Conservation (phyloP, 2,329 filamentous ascomycete species). For the Thermomyces lanuginosus region DNA sequence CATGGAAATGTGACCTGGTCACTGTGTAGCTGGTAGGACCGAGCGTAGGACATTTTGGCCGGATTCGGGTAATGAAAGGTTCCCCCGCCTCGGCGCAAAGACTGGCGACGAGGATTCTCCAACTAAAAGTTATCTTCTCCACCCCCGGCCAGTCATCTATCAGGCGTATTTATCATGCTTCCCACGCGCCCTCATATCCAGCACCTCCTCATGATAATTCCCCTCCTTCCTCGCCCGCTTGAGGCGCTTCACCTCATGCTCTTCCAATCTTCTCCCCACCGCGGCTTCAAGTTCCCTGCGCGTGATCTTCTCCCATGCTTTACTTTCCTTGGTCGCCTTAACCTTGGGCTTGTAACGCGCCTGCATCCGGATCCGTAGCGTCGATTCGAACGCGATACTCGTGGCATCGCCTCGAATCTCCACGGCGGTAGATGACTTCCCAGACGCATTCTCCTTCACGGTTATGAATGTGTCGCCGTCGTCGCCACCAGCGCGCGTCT, state of each 20-base stretch:
- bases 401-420: slow-evolving; percentile 66
- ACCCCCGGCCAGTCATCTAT: slow-evolving; percentile 4
- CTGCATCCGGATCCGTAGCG: slow-evolving; percentile 78
- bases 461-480: slow-evolving; percentile 51
- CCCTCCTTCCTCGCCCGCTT: slow-evolving; percentile 74
- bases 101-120: not conserved
- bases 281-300: slow-evolving; percentile 69
- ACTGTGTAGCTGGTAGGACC: too few relatives aligned
- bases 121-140: not conserved
- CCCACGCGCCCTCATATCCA: slow-evolving; percentile 77
- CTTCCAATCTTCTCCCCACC: slow-evolving; percentile 57
- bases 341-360: slow-evolving; percentile 78
- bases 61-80: too few relatives aligned
- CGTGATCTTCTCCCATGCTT: slow-evolving; percentile 69
- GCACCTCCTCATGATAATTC: slow-evolving; percentile 70
- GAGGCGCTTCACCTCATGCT: slow-evolving; percentile 70
- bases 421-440: slow-evolving; percentile 31
- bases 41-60: too few relatives aligned
- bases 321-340: slow-evolving; percentile 66
- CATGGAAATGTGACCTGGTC: too few relatives aligned
- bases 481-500: slow-evolving; percentile 38
- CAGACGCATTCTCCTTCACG: slow-evolving; percentile 32
- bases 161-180: slow-evolving; percentile 72
- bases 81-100: too few relatives aligned
- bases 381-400: slow-evolving; percentile 50